Conservation (phyloP, 805 yeast genomes). For the Yarrowia hollandica region DNA sequence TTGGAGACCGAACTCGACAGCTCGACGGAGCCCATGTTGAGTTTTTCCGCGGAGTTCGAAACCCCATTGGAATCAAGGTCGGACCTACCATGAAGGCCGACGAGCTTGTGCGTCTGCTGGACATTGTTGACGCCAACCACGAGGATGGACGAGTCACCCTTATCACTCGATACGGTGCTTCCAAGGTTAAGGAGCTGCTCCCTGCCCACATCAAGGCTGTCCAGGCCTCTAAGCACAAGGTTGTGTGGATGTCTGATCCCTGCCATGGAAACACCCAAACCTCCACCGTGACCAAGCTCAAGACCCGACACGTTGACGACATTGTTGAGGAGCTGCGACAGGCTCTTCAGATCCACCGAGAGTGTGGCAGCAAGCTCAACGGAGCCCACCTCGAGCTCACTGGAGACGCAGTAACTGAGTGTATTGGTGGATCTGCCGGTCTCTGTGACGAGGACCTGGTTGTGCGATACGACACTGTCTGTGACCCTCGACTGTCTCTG, state of each 20-base stretch:
- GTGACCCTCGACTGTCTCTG: constrained; percentile 47
- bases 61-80: constrained; percentile 48
- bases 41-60: constrained; percentile 46
- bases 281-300: constrained; percentile 43
- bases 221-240: constrained; percentile 43
- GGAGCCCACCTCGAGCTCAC: constrained; percentile 48
- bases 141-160: constrained; percentile 46
- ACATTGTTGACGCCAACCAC: constrained; percentile 45
- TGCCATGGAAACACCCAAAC: constrained; percentile 49
- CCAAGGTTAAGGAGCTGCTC: constrained; percentile 41
- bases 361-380: constrained; percentile 40
- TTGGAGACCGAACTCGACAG: constrained; percentile 49
- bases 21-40: constrained; percentile 50
- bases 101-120: constrained; percentile 44
- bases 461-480: constrained; percentile 46
- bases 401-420: constrained; percentile 49
- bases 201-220: constrained; percentile 47
- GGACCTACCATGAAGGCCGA: constrained; percentile 46
- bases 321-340: constrained; percentile 44
- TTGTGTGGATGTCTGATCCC: constrained; percentile 49
- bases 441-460: constrained; percentile 44
- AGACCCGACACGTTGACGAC: constrained; percentile 48
- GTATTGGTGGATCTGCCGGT: constrained; percentile 46
- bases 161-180: constrained; percentile 47
- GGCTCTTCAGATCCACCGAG: constrained; percentile 43